Evolutionary conservation across 2,329 filamentous ascomycete species (phyloP), one percentile per base, ranked within the genome.

Genomic region (Ophiostoma piceae): DNA sequence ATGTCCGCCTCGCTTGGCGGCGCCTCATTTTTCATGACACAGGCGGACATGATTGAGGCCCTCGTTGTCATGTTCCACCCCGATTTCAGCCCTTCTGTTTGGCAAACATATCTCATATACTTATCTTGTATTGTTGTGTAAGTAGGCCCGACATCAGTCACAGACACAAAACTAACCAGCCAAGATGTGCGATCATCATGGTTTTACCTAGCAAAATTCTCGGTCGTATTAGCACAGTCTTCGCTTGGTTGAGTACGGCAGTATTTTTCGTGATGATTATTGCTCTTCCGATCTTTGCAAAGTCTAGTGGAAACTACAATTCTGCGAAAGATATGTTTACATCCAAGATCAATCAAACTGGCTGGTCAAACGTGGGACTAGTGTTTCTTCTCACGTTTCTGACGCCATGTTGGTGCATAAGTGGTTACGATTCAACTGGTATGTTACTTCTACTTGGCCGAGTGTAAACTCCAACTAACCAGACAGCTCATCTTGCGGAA

Each of bases 1-100:
- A 65, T 65, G 62, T 39, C 35, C 39, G 62, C 62, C 12, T 19
- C 62, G 2, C 35, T 65, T 9, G 62, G 62, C 2, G 62, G 62
- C 11, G 62, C 35, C 7, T 65, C 62, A 3, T 65, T 65, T 22
- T 65, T 65, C 8, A 65, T 65, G 62, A 65, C 62, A 65, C 62
- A 65, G n/a, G 35, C 62, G n/a, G 62, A 65, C 35, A 65, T 65
- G 62, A 65, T 65, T 6, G 32, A 65, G 35, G 62, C 62, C 9
- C 62, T 65, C 22, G 62, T 65, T 7, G 62, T 65, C 16, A 65
- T 65, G 62, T 65, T 39, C 35, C n/a, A 39, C 12, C 35, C 35
- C 0, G 62, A 65, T 9, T 65, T 65, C 12, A 19, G 12, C 11
- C 62, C 62, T n/a, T 39, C 62, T 12, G 62, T 39, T 35, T 65